Evolutionary conservation across 208 protist species (phyloP), one percentile per base, ranked within the genome.

Genomic region (Kentomonas sorsogonicus): DNA sequence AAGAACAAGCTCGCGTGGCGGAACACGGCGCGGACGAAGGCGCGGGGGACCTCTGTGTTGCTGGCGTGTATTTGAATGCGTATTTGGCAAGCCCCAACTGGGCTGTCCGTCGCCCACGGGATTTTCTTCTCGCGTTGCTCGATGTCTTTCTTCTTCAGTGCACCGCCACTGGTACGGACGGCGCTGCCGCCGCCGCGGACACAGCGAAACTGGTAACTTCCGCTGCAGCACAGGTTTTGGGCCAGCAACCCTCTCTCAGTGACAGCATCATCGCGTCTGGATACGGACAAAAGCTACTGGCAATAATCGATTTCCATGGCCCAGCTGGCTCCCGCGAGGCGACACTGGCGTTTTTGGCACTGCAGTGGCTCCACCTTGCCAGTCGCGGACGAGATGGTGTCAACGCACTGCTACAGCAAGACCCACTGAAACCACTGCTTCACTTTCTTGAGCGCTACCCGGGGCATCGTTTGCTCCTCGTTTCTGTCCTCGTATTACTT

Each of bases 11-110:
- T n/a, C n/a, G n/a, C n/a, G n/a, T n/a, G n/a, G n/a, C n/a, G n/a
- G n/a, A 23, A 40, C 22, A 53, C 29, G 27, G 25, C 4, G 51
- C 26, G 13, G 20, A 18, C 16, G 25, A 26, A 4, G 27, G 29
- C 1, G 20, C 47, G 29, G 61, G 56, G 38, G 66, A 88, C 16
- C 38, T 89, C 13, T 72, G 82, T 47, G 69, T 96, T 0, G 85
- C 81, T 29, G 85, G 85, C 23, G 88, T 96, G 9, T 96, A 91
- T 60, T 74, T 96, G 30, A 40, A 62, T 16, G 41, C 84, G 3
- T 96, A 91, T 53, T 53, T 89, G 26, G 74, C 84, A 58, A 79
- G 90, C 45, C 70, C 86, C 2, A 77, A 74, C 3, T 96, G 87
- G 86, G 69, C 47, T 7, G 83, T 96, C 48, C 84, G 90, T 10